Percentiles rank a stretch among this genome's conserved stretches.
Conservation (phyloP, 768 basidiomycete species). For the Kondoa subrosea region DNA sequence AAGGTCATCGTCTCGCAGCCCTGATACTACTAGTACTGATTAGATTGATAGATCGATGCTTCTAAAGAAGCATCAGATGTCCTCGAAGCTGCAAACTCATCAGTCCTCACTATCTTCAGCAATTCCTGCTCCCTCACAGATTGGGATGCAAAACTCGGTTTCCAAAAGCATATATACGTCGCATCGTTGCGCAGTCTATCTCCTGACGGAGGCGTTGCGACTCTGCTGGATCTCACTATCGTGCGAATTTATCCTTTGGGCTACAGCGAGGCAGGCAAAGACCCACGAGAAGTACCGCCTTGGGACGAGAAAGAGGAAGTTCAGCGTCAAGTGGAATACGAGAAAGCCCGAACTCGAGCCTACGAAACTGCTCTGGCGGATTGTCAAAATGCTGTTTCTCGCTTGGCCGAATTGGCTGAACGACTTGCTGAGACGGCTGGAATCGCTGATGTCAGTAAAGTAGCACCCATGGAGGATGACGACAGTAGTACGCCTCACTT, state of each 20-base stretch:
- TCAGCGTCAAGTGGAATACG: conserved; percentile 48
- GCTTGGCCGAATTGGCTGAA: conserved; percentile 3
- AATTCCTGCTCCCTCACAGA: conserved; percentile 72
- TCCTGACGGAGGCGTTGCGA: conserved; percentile 59
- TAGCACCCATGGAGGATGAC: neutral
- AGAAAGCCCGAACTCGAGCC: conserved; percentile 32
- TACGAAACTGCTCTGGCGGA: neutral
- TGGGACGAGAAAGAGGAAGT: conserved; percentile 54
- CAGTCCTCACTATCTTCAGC: conserved; percentile 47
- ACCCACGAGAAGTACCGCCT: conserved; percentile 44
- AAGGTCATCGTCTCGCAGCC: conserved; percentile 40
- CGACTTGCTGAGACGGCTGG: neutral
- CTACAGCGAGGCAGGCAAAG: conserved; percentile 50
- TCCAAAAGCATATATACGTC: conserved; percentile 44
- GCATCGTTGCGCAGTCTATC: conserved; percentile 63
- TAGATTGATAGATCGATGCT: conserved; percentile 44
- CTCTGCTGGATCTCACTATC: conserved; percentile 57
- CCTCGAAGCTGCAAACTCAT: conserved; percentile 51
- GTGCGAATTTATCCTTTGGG: conserved; percentile 59
- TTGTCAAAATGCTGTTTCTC: neutral
- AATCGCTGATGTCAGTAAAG: neutral
- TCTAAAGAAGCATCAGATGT: conserved; percentile 64
- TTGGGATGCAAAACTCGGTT: conserved; percentile 81
- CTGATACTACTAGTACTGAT: conserved; percentile 6
- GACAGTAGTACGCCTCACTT: too few relatives aligned